Evolutionary conservation across 805 yeast genomes (phyloP), one percentile per base, ranked within the genome.

Genomic region (Tetrapisispora nanseiensis): DNA sequence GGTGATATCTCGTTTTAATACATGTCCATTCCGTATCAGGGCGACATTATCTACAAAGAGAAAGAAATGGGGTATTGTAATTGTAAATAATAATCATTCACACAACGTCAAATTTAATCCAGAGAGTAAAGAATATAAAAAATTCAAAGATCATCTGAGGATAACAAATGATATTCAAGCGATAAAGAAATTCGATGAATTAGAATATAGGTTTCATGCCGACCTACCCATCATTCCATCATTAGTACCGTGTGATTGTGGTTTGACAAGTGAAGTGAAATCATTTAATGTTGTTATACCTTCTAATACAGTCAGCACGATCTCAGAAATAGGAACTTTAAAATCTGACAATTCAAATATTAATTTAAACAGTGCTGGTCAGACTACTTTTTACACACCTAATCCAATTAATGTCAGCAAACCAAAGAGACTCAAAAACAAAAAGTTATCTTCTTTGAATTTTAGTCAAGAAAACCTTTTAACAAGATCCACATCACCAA

Each of bases 11-110:
- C 51, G 61, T 42, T 61, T 56, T 41, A 63, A 63, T 12, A 66
- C 69, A 19, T 80, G 86, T 52, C 85, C 85, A 2, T 80, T 80
- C 52, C 66, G 81, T 55, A 69, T 80, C 33, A 59, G 86, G 42
- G 85, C 85, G 2, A 78, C 80, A 48, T 77, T 64, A 51, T 72
- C 80, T 1, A 48, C 74, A 10, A 62, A 77, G 46, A 66, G 72
- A 28, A 63, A 68, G 45, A 61, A 65, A 42, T 80, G 86, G 86
- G 65, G 75, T 13, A 63, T 80, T 26, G 81, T 75, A 18, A 74
- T 80, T 15, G 70, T 80, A 29, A 75, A 76, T 56, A 80, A 76
- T 48, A 56, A 58, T 5, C 86, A 80, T 57, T 73, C 80, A 47
- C 86, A 80, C 54, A 66, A 67, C 2, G 43, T 72, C 23, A 53